Evolutionary conservation across 2,329 filamentous ascomycete genomes (phyloP).

Genomic region (Orbilia brochopaga): DNA sequence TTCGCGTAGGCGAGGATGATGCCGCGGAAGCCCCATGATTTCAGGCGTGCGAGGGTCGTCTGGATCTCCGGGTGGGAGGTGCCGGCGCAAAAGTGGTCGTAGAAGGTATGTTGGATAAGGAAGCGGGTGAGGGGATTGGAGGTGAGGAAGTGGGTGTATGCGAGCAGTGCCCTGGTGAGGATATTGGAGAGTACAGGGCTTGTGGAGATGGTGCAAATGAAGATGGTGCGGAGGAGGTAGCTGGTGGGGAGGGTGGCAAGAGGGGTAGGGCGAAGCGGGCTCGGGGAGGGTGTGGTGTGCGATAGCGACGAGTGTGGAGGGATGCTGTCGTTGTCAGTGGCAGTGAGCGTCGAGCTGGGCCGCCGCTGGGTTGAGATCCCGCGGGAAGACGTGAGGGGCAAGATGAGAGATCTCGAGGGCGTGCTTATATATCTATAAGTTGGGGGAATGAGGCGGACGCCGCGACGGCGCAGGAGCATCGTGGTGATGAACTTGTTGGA

Average conservation of each 20-base stretch:
- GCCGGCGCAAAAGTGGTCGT: conserved; percentile 88
- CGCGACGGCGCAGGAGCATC: conserved; percentile 41
- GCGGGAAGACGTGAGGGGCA: conserved; percentile 29
- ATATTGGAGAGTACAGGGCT: conserved; percentile 38
- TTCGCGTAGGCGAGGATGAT: conserved; percentile 84
- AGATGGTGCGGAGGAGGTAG: conserved; percentile 40
- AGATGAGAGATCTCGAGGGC: conserved; percentile 13
- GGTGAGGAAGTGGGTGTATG: conserved; percentile 40
- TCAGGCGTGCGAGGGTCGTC: conserved; percentile 69
- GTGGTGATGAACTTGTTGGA: conserved; percentile 23
- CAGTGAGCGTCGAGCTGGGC: conserved; percentile 37
- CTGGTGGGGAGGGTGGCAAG: conserved; percentile 40
- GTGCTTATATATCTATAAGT: conserved; percentile 13
- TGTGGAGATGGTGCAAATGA: conserved; percentile 44
- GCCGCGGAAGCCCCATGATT: conserved; percentile 77
- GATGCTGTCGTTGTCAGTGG: conserved; percentile 13
- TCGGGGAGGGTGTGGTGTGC: conserved; percentile 16
- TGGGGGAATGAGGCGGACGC: conserved; percentile 37
- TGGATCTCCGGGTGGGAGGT: conserved; percentile 73
- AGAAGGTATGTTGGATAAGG: conserved; percentile 81
- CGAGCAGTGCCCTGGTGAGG: conserved; percentile 41
- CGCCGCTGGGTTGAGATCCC: conserved; percentile 38
- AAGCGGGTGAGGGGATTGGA: conserved; percentile 72
- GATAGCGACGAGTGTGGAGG: neutral
- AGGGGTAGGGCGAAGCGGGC: conserved; percentile 18